phyloP scores from a whole-genome alignment of 208 protist species.

The Trypanosoma scelopori region DNA sequence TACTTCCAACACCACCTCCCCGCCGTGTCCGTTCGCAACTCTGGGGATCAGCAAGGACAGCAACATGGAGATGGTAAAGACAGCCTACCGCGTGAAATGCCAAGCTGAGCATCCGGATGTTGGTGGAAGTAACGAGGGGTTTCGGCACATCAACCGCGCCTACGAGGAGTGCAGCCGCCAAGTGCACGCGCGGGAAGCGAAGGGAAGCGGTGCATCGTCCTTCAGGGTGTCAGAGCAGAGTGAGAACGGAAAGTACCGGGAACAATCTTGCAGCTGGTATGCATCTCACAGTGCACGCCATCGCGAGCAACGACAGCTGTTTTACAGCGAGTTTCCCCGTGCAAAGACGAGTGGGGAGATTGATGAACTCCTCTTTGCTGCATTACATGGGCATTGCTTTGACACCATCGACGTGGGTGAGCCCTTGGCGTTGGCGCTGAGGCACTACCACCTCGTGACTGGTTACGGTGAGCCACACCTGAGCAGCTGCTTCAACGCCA shows the following conservation, averaged over 20 bases:
- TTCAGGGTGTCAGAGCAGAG: background rate
- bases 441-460: conserved; percentile 18
- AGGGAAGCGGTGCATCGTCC: background rate
- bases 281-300: conserved; percentile 1
- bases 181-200: conserved; percentile 1
- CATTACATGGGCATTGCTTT: conserved; percentile 18
- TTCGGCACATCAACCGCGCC: conserved; percentile 22
- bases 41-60: conserved; percentile 20
- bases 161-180: conserved; percentile 29
- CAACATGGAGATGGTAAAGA: conserved; percentile 24
- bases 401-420: conserved; percentile 18
- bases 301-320: conserved; percentile 5
- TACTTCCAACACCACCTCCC: too few relatives aligned
- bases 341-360: conserved; percentile 17
- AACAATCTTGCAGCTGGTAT: conserved; percentile 9
- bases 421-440: conserved; percentile 13
- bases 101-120: conserved; percentile 36
- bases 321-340: conserved; percentile 17
- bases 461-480: conserved; percentile 21
- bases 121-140: conserved; percentile 30
- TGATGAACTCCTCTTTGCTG: conserved; percentile 21
- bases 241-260: background rate
- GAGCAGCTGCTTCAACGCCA: conserved; percentile 14
- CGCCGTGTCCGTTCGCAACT: conserved; percentile 8
- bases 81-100: conserved; percentile 26